Conservation (phyloP, 345 rosid species). For the Combretum micranthum region DNA sequence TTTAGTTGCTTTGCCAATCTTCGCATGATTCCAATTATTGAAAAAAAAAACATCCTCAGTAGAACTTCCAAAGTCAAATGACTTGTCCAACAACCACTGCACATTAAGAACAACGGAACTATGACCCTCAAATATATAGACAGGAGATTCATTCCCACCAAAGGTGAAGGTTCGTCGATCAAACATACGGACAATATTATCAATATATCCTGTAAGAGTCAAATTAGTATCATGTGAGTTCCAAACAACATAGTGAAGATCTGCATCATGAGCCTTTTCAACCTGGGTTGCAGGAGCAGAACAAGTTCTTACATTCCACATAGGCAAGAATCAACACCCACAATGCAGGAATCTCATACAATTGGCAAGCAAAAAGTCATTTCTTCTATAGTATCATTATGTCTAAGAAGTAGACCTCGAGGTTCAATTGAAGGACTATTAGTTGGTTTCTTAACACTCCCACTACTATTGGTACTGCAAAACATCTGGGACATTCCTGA, state of each 20-base stretch:
- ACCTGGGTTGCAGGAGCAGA: conserved; percentile 50
- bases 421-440: conserved; percentile 43
- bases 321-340: conserved; percentile 72
- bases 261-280: conserved; percentile 58
- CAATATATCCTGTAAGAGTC: conserved; percentile 59
- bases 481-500: conserved; percentile 36
- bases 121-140: conserved; percentile 72
- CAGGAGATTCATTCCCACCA: conserved; percentile 56
- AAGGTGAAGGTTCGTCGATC: conserved; percentile 48
- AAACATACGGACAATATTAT: conserved; percentile 45
- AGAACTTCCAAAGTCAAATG: conserved; percentile 92
- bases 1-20: conserved; percentile 46
- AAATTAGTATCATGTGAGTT: conserved; percentile 55
- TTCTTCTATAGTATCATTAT: conserved; percentile 58
- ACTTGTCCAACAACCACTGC: conserved; percentile 91
- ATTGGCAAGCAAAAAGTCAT: conserved; percentile 52
- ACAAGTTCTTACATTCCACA: conserved; percentile 65
- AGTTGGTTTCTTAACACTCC: conserved; percentile 29
- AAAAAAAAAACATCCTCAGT: conserved; percentile 95
- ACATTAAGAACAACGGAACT: conserved; percentile 82
- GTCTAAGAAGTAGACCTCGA: conserved; percentile 51
- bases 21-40: conserved; percentile 89
- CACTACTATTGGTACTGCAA: conserved; percentile 27
- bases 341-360: conserved; percentile 56
- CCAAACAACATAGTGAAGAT: conserved; percentile 76